phyloP scores from a whole-genome alignment of 805 yeast species.

The Kurtzmaniella cleridarum region DNA sequence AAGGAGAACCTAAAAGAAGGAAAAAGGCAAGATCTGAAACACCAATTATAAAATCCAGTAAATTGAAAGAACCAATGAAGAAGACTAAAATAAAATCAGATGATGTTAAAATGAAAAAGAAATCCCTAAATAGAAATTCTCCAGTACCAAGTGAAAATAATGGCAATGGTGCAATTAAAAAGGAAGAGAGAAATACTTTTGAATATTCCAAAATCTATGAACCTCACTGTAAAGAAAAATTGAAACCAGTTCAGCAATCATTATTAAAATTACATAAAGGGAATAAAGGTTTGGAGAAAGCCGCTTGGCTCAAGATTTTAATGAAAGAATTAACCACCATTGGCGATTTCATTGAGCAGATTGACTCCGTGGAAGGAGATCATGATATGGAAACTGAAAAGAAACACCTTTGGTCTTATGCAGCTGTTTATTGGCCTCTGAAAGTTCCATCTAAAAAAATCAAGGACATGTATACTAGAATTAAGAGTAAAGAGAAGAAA shows the following conservation, averaged over 20 bases:
- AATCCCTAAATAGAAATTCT: conserved; percentile 3
- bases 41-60: conserved; percentile 11
- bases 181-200: conserved; percentile 27
- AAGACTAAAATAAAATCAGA: conserved; percentile 10
- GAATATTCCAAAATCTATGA: conserved; percentile 83
- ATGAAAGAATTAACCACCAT: conserved; percentile 64
- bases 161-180: conserved; percentile 5
- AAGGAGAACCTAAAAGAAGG: conserved; percentile 28
- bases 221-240: conserved; percentile 50
- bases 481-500: conserved; percentile 20
- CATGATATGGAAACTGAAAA: conserved; percentile 27
- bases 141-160: conserved; percentile 10
- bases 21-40: conserved; percentile 13
- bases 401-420: conserved; percentile 80
- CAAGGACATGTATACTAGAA: conserved; percentile 68
- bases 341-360: conserved; percentile 61
- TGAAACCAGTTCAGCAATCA: conserved; percentile 65
- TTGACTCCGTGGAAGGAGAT: neutral
- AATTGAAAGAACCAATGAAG: conserved; percentile 4
- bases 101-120: conserved; percentile 8
- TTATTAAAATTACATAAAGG: conserved; percentile 66
- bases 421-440: conserved; percentile 83
- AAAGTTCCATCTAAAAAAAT: conserved; percentile 71
- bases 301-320: conserved; percentile 70
- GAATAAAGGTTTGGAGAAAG: conserved; percentile 63